Base-by-base conservation (phyloP, 495 filamentous ascomycete genomes). In the Neurospora sp. region DNA sequence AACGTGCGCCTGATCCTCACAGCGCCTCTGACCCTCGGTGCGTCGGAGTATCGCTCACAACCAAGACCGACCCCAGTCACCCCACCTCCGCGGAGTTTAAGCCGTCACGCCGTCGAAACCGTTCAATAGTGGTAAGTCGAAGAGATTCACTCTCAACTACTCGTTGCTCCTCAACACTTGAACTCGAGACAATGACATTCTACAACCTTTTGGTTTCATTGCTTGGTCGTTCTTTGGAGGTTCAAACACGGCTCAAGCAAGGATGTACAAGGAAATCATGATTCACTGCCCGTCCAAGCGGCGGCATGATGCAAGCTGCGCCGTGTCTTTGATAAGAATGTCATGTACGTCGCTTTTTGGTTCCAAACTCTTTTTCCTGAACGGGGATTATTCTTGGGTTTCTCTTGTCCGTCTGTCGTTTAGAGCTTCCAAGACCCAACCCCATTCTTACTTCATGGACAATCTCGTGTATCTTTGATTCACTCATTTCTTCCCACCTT, bases 1-100 rank as follows among this genome's bases (percentile, higher is more conserved):
- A 76, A 73, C 77, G 75, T 77, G 78, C 78, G 78, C 74, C 73
- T 77, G 74, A 42, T 69, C 45, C 31, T 9, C 35, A 40, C 45
- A 48, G 70, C 69, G 73, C 40, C 70, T 73, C 70, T 61, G 27
- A 35, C 27, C 12, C 53, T 61, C 27, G 27, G 53, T 59, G 44
- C 4, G 22, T 61, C 53, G 27, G 53, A 61, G 27, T 10, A 61
- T 12, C 10, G 53, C 12, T 61, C 27, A 20, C 69, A 22, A 48
- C 40, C 1, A 31, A 31, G 40, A 40, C 69, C 40, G 39, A 31
- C 39, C 40, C 69, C 69, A 17, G 69, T n/a, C 31, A 70, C 20
- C 37, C 69, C 16, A 59, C 48, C 70, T 65, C 42, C 42, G 48
- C 70, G 48, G 70, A 48, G 41, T 71, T 27, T 37, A 48, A 61